Percentiles rank a stretch among this genome's conserved stretches.
phyloP scores from a whole-genome alignment of 345 rosid genomes.

The Eutrema yunnanense region DNA sequence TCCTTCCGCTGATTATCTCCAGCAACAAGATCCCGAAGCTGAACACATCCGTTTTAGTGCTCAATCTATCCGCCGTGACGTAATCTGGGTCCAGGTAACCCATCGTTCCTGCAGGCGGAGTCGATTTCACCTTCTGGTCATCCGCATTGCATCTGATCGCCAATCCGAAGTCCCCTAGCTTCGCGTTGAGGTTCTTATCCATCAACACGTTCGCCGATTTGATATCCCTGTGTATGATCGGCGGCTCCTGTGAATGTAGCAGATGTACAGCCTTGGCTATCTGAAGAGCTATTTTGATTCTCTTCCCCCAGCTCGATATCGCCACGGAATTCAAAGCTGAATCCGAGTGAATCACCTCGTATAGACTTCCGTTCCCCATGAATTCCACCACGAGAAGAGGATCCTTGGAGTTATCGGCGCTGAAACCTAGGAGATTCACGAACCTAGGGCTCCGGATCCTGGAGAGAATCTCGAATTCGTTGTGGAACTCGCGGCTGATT shows the following conservation, averaged over 20 bases:
- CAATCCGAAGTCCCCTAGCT: constrained; percentile 91
- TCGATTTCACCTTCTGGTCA: constrained; percentile 71
- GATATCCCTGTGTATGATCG: constrained; percentile 83
- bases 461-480: constrained; percentile 94
- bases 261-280: constrained; percentile 74
- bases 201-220: constrained; percentile 98
- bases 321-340: constrained; percentile 3
- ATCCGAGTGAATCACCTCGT: constrained; percentile 79
- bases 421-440: constrained; percentile 85
- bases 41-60: constrained; percentile 92
- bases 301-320: constrained; percentile 66
- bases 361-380: constrained; percentile 87
- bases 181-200: constrained; percentile 81
- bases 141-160: constrained; percentile 78
- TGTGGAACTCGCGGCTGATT: constrained; percentile 62
- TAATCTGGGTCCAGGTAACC: constrained; percentile 97
- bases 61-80: constrained; percentile 91
- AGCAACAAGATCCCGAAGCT: constrained; percentile 94
- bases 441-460: constrained; percentile 80
- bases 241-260: constrained; percentile 73
- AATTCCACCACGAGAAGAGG: constrained; percentile 85
- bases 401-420: constrained; percentile 54
- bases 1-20: constrained; percentile 92
- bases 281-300: constrained; percentile 77
- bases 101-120: constrained; percentile 98